phyloP scores from a whole-genome alignment of 2,329 filamentous ascomycete genomes.

The Dothistroma septosporum region DNA sequence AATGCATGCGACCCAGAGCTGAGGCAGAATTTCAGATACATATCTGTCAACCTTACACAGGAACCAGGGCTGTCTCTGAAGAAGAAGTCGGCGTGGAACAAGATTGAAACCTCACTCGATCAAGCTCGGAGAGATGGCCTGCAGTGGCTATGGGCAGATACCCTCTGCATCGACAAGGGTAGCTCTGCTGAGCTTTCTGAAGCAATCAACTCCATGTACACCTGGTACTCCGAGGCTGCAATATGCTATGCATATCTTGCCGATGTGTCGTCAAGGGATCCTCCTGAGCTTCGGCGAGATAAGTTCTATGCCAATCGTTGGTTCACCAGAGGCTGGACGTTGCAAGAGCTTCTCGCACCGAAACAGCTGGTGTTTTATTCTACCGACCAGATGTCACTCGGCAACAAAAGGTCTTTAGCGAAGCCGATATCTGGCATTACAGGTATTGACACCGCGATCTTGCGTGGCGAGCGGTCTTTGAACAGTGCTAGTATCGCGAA shows the following conservation, averaged over 20 bases:
- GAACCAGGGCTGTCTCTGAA: not conserved
- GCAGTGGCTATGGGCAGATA: slow-evolving; percentile 20
- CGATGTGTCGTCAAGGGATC: slow-evolving; percentile 10
- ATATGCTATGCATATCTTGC: slow-evolving; percentile 31
- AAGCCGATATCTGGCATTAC: slow-evolving; percentile 26
- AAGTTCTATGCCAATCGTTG: not conserved
- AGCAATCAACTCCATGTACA: slow-evolving; percentile 22
- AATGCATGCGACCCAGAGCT: not conserved
- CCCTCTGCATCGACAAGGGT: slow-evolving; percentile 21
- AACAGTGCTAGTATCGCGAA: slow-evolving; percentile 1
- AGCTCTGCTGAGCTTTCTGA: slow-evolving; percentile 18
- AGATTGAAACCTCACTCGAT: not conserved
- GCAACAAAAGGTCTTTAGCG: slow-evolving; percentile 10
- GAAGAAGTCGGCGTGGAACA: not conserved
- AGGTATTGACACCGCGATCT: slow-evolving; percentile 19
- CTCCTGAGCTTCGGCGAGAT: not conserved
- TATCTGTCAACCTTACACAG: not conserved
- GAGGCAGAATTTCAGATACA: not conserved
- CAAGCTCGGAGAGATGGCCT: slow-evolving; percentile 11
- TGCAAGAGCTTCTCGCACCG: slow-evolving; percentile 12
- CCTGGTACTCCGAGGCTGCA: slow-evolving; percentile 15
- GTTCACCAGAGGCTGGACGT: slow-evolving; percentile 8
- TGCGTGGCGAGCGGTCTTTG: not conserved
- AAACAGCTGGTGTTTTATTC: slow-evolving; percentile 1
- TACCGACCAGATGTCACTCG: not conserved